These are phyloP conservation scores for Gossypium trilobum DNA, from an alignment of 441 rosid species.

Conservation along the genomic window DNA sequence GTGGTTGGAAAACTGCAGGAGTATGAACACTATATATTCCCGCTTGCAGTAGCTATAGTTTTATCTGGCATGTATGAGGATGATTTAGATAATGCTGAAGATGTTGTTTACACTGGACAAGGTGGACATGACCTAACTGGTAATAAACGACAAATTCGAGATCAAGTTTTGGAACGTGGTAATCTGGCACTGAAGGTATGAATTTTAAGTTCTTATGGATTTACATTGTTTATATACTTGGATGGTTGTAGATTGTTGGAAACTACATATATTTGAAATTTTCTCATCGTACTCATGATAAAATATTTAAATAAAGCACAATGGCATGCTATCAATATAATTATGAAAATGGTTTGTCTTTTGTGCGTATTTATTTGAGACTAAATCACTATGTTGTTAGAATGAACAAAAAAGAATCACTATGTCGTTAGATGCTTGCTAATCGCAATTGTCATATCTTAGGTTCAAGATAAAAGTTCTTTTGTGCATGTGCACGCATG, in stretches of 20 bases:
- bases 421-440: neutral
- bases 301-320: neutral
- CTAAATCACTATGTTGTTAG: neutral
- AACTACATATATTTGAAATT: neutral
- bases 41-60: slow-evolving; percentile 62
- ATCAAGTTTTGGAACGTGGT: slow-evolving; percentile 62
- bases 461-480: neutral
- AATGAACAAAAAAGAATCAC: neutral
- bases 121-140: slow-evolving; percentile 76
- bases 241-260: neutral
- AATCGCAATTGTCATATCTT: neutral
- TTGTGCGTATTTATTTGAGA: neutral
- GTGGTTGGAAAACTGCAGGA: slow-evolving; percentile 30
- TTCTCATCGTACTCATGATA: neutral
- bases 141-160: slow-evolving; percentile 62
- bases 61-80: slow-evolving; percentile 87
- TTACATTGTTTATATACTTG: neutral
- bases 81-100: slow-evolving; percentile 81
- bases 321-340: neutral
- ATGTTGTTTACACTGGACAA: slow-evolving; percentile 77
- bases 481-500: neutral
- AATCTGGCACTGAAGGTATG: slow-evolving; percentile 82
- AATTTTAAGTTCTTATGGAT: neutral
- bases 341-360: neutral
- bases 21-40: slow-evolving; percentile 35